Conservation (phyloP, 345 rosid genomes). For the Clausena lansium region DNA sequence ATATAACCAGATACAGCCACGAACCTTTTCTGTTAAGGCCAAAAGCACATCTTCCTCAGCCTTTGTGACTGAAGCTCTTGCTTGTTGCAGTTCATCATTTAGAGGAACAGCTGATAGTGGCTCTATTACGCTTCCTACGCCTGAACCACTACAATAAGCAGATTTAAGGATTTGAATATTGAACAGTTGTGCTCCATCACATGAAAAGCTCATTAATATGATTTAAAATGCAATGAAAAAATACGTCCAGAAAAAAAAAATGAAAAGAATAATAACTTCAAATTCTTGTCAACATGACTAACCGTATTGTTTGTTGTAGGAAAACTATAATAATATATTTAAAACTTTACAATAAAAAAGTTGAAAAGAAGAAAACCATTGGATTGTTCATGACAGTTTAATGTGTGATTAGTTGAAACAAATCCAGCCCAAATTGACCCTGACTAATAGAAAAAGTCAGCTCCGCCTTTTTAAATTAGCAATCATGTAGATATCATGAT, state of each 20-base stretch:
- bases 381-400: not conserved
- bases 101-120: slow-evolving; percentile 79
- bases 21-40: slow-evolving; percentile 76
- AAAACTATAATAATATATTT: not conserved
- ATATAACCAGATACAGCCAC: slow-evolving; percentile 17
- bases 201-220: slow-evolving; percentile 3
- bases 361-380: not conserved
- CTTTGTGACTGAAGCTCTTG: slow-evolving; percentile 64
- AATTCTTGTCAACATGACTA: not conserved
- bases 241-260: too few relatives aligned
- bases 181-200: slow-evolving; percentile 6
- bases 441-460: not conserved
- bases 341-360: not conserved
- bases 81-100: slow-evolving; percentile 81
- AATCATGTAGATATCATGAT: not conserved
- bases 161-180: slow-evolving; percentile 32
- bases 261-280: not conserved
- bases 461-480: not conserved
- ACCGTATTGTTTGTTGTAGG: not conserved
- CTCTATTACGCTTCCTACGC: slow-evolving; percentile 65
- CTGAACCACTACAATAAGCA: slow-evolving; percentile 70
- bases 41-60: slow-evolving; percentile 81
- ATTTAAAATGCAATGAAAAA: not conserved
- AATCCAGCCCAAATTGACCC: not conserved
- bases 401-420: not conserved